Evolutionary conservation across 495 filamentous ascomycete species (phyloP).

Genomic region (Neurospora sp.): DNA sequence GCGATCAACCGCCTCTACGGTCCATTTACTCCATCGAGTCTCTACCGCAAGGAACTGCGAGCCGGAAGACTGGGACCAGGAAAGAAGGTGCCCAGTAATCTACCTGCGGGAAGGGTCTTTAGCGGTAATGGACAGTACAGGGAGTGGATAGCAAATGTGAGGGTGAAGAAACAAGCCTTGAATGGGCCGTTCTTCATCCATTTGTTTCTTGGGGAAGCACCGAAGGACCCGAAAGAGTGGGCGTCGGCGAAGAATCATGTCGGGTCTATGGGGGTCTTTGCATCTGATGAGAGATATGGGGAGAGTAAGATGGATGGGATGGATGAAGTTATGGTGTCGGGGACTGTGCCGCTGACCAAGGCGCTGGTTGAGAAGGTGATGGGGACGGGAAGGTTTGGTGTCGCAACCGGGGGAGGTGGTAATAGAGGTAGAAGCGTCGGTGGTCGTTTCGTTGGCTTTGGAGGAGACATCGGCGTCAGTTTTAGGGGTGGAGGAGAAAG

Average conservation of each 20-base stretch:
- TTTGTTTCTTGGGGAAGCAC: slow-evolving; percentile 47
- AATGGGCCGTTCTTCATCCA: slow-evolving; percentile 45
- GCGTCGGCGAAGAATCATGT: slow-evolving; percentile 34
- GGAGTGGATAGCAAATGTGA: slow-evolving; percentile 54
- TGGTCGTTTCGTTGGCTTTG: neutral
- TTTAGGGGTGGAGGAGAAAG: neutral
- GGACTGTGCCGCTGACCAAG: slow-evolving; percentile 48
- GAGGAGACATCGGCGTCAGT: neutral
- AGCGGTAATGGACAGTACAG: slow-evolving; percentile 24
- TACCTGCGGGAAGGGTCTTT: slow-evolving; percentile 11
- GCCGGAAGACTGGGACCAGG: neutral
- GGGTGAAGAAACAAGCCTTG: slow-evolving; percentile 46
- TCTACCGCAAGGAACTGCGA: slow-evolving; percentile 15
- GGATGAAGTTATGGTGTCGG: slow-evolving; percentile 26
- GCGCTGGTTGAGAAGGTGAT: slow-evolving; percentile 34
- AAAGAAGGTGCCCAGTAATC: neutral
- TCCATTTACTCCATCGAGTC: slow-evolving; percentile 26
- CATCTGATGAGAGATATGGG: neutral
- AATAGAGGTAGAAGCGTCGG: neutral
- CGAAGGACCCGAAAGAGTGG: slow-evolving; percentile 32
- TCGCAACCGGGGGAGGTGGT: too few species aligned
- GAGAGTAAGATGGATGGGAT: slow-evolving; percentile 9
- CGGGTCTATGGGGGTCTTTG: slow-evolving; percentile 47
- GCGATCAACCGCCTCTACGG: slow-evolving; percentile 48
- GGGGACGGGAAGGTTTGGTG: neutral